These are phyloP conservation scores for Epipyxis sp. DNA, from an alignment of 108 stramenopile species.

Conservation along the genomic window DNA sequence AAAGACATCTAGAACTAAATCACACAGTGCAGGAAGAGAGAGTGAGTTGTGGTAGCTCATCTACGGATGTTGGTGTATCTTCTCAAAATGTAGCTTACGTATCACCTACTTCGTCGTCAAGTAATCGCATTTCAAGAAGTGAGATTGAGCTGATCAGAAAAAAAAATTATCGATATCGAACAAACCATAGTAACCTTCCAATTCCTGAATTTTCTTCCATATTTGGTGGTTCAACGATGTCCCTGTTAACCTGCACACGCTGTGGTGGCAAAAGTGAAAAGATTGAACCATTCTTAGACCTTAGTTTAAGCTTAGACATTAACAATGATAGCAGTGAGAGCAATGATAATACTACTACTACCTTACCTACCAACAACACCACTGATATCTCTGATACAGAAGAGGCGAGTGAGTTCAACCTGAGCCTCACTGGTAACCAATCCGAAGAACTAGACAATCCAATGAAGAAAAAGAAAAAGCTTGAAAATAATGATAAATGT, in stretches of 20 bases:
- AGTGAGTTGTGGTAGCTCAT: no score
- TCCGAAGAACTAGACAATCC: background rate
- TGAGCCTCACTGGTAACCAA: no score
- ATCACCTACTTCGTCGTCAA: no score
- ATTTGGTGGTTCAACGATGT: background rate
- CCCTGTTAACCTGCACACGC: background rate
- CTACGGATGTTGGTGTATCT: no score
- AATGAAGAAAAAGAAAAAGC: no score
- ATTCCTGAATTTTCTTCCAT: background rate
- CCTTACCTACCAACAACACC: background rate
- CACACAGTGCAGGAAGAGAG: no score
- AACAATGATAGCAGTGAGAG: background rate
- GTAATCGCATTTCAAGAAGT: no score
- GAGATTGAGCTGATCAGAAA: background rate
- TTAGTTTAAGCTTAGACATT: background rate
- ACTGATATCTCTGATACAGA: background rate
- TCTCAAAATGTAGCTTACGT: no score
- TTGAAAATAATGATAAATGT: no score
- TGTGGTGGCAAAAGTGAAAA: background rate
- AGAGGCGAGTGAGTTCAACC: no score
- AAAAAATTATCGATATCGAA: background rate
- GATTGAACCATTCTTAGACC: constrained; percentile 10
- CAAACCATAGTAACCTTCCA: no score
- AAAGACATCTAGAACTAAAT: background rate
- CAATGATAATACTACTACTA: background rate